A percentile compares a stretch with the other conserved stretches of the same genome.
Conservation (phyloP, 2,329 filamentous ascomycete species). For the Diplodia seriata region DNA sequence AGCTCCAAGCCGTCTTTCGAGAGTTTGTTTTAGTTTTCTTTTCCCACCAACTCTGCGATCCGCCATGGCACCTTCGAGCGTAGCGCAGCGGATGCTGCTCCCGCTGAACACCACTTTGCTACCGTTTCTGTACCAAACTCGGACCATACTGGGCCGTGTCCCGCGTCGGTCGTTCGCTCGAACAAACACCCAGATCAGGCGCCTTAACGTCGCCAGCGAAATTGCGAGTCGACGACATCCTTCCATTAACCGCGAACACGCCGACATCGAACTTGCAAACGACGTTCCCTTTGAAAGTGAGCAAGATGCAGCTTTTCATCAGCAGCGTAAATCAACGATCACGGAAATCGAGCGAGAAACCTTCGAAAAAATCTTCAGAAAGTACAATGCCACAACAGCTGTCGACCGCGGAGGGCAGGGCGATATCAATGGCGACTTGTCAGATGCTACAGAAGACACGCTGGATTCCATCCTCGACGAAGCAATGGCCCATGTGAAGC, state of each 20-base stretch:
- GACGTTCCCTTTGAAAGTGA: slow-evolving; percentile 50
- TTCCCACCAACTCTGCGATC: neutral
- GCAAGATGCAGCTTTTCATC: slow-evolving; percentile 10
- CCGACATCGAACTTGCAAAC: neutral
- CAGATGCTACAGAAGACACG: slow-evolving; percentile 1
- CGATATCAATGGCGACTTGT: slow-evolving; percentile 9
- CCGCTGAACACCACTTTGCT: slow-evolving; percentile 53
- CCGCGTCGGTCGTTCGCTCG: neutral
- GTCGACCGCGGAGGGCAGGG: neutral
- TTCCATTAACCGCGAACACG: neutral
- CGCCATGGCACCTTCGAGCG: slow-evolving; percentile 9
- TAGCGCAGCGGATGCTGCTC: neutral
- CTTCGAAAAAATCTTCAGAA: slow-evolving; percentile 36
- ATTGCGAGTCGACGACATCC: slow-evolving; percentile 6
- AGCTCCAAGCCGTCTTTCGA: neutral
- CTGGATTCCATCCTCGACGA: slow-evolving; percentile 23
- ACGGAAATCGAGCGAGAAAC: slow-evolving; percentile 46
- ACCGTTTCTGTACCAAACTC: slow-evolving; percentile 76
- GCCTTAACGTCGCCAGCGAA: slow-evolving; percentile 24
- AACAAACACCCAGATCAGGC: slow-evolving; percentile 7
- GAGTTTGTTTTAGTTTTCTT: neutral
- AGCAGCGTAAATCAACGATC: slow-evolving; percentile 43
- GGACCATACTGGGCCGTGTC: slow-evolving; percentile 58
- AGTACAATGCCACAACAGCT: neutral
- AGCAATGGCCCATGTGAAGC: slow-evolving; percentile 1